Base-by-base conservation (phyloP, 805 yeast species). In the Zygosaccharomyces bailii region DNA sequence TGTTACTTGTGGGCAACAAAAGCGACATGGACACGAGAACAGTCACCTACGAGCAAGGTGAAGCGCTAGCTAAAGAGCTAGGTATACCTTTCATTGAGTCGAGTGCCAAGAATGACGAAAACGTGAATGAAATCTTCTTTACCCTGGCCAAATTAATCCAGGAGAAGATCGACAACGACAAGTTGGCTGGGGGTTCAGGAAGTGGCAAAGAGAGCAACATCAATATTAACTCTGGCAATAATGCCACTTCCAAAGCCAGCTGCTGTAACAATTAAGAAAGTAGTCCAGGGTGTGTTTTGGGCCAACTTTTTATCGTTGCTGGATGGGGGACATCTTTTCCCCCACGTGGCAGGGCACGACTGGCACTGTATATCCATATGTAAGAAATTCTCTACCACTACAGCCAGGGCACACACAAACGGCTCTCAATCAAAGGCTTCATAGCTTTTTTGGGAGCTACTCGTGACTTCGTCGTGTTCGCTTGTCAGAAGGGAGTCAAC, bases 61-160 rank as follows among this genome's bases (percentile, higher is more conserved):
- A 85, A 63, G 80, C 78, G 16, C 73, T 93, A 53, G 97, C 98
- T 20, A 76, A 80, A 47, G 95, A 85, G 66, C 75, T 93, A 55
- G 86, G 86, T 44, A 75, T 93, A 44, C 95, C 96, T 23, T 93
- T 93, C 68, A 75, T 93, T 61, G 99, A 93, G 72, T 95, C 98
- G 23, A 82, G 93, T 69, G 99, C 99, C 31, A 93, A 93, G 74
- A 83, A 90, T 39, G 90, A 89, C 58, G 82, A 80, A 47, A 89
- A 90, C 60, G 99, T 93, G 50, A 95, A 87, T 60, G 88, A 88
- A 46, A 82, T 95, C 37, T 93, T 93, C 71, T 83, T 85, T 69
- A 86, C 88, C 56, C 76, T 93, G 60, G 96, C 97, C 9, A 79
- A 83, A 33, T 74, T 86, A 56, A 87, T 90, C 60, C 86, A 86